phyloP scores from a whole-genome alignment of 192 early-diverging fungal species.

The Helicostylum pulchrum region DNA sequence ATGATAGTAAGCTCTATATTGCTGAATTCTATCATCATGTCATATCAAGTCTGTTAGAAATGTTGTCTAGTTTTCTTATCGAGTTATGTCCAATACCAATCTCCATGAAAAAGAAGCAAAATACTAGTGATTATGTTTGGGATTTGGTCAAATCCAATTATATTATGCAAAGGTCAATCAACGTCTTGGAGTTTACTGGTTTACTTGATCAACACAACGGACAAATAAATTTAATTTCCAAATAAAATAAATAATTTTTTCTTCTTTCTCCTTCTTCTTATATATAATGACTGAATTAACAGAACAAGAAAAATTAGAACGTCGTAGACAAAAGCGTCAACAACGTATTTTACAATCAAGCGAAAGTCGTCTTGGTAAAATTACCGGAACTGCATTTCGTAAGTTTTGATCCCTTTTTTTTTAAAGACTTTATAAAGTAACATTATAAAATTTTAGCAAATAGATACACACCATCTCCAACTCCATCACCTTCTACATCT shows the following conservation, averaged over 20 bases:
- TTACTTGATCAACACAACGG: background rate
- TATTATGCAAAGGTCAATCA: background rate
- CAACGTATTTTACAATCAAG: slow-evolving; percentile 29
- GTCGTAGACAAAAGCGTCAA: slow-evolving; percentile 29
- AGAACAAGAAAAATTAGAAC: slow-evolving; percentile 31
- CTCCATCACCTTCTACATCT: slow-evolving; percentile 9
- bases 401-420: slow-evolving; percentile 1
- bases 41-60: background rate
- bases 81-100: no score
- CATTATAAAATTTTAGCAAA: slow-evolving; percentile 2
- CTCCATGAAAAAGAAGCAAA: background rate
- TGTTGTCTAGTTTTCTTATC: background rate
- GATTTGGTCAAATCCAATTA: background rate
- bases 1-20: background rate
- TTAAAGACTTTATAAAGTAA: no score
- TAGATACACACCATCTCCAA: slow-evolving; percentile 9
- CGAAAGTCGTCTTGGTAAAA: slow-evolving; percentile 31
- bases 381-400: slow-evolving; percentile 37
- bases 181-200: slow-evolving; percentile 1
- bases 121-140: background rate
- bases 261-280: background rate
- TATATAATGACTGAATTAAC: slow-evolving; percentile 27
- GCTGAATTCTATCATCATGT: slow-evolving; percentile 7
- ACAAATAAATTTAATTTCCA: background rate
- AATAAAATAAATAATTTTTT: background rate